phyloP scores from a whole-genome alignment of 371 early-diverging fungal genomes.

The Gilbertella persicaria region DNA sequence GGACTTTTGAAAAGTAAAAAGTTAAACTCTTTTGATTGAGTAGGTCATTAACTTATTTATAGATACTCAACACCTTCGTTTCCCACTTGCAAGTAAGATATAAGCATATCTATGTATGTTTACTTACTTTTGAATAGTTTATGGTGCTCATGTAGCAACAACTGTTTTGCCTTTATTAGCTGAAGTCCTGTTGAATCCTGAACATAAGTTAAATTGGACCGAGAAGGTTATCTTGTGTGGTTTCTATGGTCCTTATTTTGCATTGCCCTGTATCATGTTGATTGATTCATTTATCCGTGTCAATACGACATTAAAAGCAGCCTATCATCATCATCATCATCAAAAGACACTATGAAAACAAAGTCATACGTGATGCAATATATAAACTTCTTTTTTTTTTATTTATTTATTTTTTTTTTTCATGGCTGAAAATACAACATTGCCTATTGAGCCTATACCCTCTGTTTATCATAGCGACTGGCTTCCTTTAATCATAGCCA shows the following conservation, averaged over 20 bases:
- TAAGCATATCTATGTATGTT: neutral
- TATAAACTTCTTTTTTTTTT: constrained; percentile 1
- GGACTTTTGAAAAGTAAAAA: constrained; percentile 52
- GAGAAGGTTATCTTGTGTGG: constrained; percentile 44
- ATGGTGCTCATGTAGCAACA: constrained; percentile 66
- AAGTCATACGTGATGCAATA: too few relatives aligned
- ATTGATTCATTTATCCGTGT: constrained; percentile 44
- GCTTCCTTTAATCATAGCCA: constrained; percentile 54
- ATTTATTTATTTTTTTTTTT: neutral
- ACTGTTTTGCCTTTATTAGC: constrained; percentile 57
- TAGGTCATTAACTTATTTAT: neutral
- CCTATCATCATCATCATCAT: too few relatives aligned
- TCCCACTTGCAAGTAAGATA: constrained; percentile 47
- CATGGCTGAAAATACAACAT: neutral
- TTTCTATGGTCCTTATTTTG: constrained; percentile 61
- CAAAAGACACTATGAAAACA: too few relatives aligned
- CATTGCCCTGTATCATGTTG: constrained; percentile 55
- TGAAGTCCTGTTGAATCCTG: constrained; percentile 46
- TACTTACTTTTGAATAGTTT: constrained; percentile 29
- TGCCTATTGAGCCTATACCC: neutral
- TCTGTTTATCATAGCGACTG: constrained; percentile 23
- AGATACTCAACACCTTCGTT: constrained; percentile 38
- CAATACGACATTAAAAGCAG: too few relatives aligned
- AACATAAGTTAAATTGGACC: constrained; percentile 23
- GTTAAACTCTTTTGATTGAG: neutral